Conservation (phyloP, 179 eudicot species). For the Beta lomatogona region DNA sequence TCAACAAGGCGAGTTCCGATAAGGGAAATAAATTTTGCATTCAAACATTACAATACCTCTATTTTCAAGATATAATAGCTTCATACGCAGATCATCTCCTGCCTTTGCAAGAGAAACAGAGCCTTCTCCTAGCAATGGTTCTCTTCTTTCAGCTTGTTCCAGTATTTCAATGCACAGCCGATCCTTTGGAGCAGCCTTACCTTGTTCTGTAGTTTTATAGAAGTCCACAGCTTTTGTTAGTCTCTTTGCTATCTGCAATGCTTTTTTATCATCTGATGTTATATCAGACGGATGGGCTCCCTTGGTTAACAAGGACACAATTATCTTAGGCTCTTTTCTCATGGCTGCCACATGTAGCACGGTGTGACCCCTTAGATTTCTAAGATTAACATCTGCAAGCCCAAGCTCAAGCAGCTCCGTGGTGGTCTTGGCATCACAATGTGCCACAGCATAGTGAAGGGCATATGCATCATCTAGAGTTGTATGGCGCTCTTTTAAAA, state of each 20-base stretch:
- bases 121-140: constrained; percentile 76
- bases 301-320: constrained; percentile 78
- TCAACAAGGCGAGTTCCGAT: neutral
- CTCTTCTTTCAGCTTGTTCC: constrained; percentile 85
- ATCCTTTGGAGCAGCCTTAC: constrained; percentile 68
- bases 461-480: constrained; percentile 78
- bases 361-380: constrained; percentile 59
- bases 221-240: constrained; percentile 62
- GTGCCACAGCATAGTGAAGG: constrained; percentile 84
- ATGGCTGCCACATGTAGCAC: constrained; percentile 87
- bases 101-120: constrained; percentile 74
- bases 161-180: constrained; percentile 84
- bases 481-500: constrained; percentile 70
- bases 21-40: neutral
- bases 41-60: constrained; percentile 55
- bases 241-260: constrained; percentile 76
- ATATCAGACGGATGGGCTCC: constrained; percentile 79
- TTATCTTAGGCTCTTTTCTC: constrained; percentile 87
- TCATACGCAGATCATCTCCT: constrained; percentile 74
- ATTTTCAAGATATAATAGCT: constrained; percentile 78
- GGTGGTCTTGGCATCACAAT: constrained; percentile 77
- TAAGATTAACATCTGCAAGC: constrained; percentile 71
- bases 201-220: constrained; percentile 53
- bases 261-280: constrained; percentile 78
- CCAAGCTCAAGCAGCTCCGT: constrained; percentile 78